A percentile compares a stretch with the other conserved stretches of the same genome.
Conservation (phyloP, 768 basidiomycete species). For the Russula earlei region DNA sequence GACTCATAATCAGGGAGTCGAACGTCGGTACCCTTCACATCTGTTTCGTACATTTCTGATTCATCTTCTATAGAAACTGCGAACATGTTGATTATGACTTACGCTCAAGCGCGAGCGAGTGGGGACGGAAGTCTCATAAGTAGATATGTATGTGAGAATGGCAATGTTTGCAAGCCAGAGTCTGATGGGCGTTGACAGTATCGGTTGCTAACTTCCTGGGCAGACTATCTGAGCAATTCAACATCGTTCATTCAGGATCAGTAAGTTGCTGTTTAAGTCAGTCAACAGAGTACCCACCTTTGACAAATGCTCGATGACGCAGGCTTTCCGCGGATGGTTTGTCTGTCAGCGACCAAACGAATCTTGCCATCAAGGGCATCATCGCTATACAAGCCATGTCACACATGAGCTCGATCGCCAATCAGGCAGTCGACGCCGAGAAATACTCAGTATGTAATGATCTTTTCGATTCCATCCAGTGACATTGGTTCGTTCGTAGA, state of each 20-base stretch:
- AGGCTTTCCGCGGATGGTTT: constrained; percentile 9
- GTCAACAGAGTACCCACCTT: constrained; percentile 30
- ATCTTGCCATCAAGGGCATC: too few relatives aligned
- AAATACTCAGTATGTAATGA: constrained; percentile 24
- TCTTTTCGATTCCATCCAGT: background rate
- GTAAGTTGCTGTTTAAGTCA: constrained; percentile 38
- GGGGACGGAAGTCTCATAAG: too few relatives aligned
- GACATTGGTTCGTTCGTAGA: background rate
- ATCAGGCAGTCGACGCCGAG: constrained; percentile 14
- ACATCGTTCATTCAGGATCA: constrained; percentile 48
- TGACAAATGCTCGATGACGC: constrained; percentile 1
- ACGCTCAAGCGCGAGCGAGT: too few relatives aligned
- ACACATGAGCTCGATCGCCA: constrained; percentile 33
- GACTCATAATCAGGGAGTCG: constrained; percentile 1
- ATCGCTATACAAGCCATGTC: too few relatives aligned
- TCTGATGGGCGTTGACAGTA: constrained; percentile 18
- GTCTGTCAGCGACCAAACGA: constrained; percentile 45
- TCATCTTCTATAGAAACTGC: constrained; percentile 21
- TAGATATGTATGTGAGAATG: too few relatives aligned
- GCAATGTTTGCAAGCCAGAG: background rate
- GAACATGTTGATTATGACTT: constrained; percentile 30
- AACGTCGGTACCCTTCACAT: constrained; percentile 2
- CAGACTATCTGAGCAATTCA: constrained; percentile 25
- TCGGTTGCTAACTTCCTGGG: constrained; percentile 26
- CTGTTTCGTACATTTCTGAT: background rate